Evolutionary conservation across 2,329 filamentous ascomycete species (phyloP).

Genomic region (Biscogniauxia marginata): DNA sequence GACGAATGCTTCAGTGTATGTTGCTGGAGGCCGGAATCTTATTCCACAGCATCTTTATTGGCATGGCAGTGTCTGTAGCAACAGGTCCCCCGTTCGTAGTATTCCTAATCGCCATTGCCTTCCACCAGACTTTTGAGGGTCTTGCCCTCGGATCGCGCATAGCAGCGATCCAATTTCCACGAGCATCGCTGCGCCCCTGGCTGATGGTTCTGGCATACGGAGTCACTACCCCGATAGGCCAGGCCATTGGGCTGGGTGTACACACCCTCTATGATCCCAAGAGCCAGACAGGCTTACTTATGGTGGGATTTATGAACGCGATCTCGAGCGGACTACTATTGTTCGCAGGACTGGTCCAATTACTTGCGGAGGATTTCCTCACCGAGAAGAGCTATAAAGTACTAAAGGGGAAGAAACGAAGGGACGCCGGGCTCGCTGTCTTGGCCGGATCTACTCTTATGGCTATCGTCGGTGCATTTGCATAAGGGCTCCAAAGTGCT

Average conservation of each 20-base stretch:
- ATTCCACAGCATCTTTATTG: conserved; percentile 83
- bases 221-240: conserved; percentile 75
- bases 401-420: conserved; percentile 59
- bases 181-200: conserved; percentile 73
- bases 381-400: conserved; percentile 71
- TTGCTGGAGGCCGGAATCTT: conserved; percentile 80
- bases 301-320: conserved; percentile 86
- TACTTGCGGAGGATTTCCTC: conserved; percentile 81
- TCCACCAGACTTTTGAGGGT: conserved; percentile 87
- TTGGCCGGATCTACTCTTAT: conserved; percentile 64
- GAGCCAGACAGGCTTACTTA: conserved; percentile 71
- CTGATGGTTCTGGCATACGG: conserved; percentile 78
- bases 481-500: conserved; percentile 38
- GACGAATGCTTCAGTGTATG: conserved; percentile 72
- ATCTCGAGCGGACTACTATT: conserved; percentile 77
- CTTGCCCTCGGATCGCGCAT: conserved; percentile 84
- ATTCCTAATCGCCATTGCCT: conserved; percentile 76
- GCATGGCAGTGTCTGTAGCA: conserved; percentile 80
- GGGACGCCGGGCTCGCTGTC: conserved; percentile 63
- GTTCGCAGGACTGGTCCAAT: conserved; percentile 80
- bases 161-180: conserved; percentile 76
- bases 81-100: conserved; percentile 78
- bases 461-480: conserved; percentile 72
- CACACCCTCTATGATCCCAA: conserved; percentile 79
- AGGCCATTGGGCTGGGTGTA: conserved; percentile 76